phyloP scores from a whole-genome alignment of 441 rosid genomes.

The Erodium moschatum region DNA sequence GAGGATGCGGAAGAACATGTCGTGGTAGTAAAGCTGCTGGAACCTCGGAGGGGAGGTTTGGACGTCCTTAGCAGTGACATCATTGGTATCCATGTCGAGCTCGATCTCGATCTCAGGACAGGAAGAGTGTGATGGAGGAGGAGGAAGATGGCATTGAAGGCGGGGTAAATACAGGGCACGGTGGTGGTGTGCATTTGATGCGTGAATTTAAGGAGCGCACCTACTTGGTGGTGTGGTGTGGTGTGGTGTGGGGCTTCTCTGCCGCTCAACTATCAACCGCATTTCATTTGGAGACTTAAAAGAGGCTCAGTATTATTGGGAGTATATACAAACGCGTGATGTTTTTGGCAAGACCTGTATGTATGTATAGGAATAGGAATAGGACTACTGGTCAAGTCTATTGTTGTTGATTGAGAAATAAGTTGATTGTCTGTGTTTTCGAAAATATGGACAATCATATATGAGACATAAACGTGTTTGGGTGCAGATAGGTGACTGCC shows the following conservation, averaged over 20 bases:
- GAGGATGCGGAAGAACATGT: constrained; percentile 1
- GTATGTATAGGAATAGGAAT: no score
- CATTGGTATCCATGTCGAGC: neutral
- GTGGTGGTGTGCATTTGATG: constrained; percentile 2
- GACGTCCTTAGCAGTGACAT: neutral
- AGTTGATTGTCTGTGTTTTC: no score
- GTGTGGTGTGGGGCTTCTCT: neutral
- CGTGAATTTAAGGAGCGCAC: neutral
- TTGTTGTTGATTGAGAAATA: no score
- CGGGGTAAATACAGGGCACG: neutral
- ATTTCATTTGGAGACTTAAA: neutral
- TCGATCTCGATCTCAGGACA: neutral
- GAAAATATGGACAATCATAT: no score
- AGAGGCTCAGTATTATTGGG: no score
- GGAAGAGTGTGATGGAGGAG: neutral
- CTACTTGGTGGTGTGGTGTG: no score
- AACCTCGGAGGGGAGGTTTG: neutral
- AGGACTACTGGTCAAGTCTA: no score
- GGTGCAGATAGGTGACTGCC: no score
- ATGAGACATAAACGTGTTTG: no score
- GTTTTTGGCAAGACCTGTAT: neutral
- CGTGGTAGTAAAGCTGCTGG: neutral
- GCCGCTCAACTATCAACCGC: neutral
- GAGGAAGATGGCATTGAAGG: constrained; percentile 4
- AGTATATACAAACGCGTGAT: neutral